Evolutionary conservation across 495 filamentous ascomycete genomes (phyloP), one percentile per base, ranked within the genome.

Genomic region (Daldinia childiae): DNA sequence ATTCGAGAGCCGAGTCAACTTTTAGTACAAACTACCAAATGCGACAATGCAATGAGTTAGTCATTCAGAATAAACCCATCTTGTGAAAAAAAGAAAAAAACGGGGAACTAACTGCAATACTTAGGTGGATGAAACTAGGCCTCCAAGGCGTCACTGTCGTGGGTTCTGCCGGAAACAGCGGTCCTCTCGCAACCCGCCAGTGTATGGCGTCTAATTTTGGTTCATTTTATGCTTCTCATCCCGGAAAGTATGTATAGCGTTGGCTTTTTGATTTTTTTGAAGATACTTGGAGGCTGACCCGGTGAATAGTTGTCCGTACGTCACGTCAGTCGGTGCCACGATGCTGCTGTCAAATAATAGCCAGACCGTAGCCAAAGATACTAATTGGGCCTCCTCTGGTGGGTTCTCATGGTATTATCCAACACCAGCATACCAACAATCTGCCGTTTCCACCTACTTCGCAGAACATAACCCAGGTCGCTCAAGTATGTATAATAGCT

Each of bases 381-480:
- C 43, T 0, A 48, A 21, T 48, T 48, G 17, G 43, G 8, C 43
- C 43, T 21, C 43, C 7, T 48, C 43, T 6, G 43, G 43, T 0
- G 43, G 43, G 12, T 48, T 48, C 43, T 48, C 43, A 7, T 48
- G 17, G 43, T 48, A 19, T 3, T 48, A 19, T 21, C 43, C 43
- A 11, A 48, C 43, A 6, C 43, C 43, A 24, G 43, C 43, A 8
- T 48, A 48, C 72, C 90, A 93, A 74, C 48, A 81, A 11, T 30
- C 72, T 1, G 84, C 84, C 1, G 86, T 93, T 3, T 72, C 76
- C 0, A 69, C 74, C 24, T 92, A 88, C 75, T 82, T 92, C 12
- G 80, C 81, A 55, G 76, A 82, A 29, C 78, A 83, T 3, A 84
- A 65, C 30, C 54, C 54, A 11, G 62, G 62, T 2, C 45, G 79